Evolutionary conservation across 2,329 filamentous ascomycete species (phyloP), one percentile per base, ranked within the genome.

Genomic region (Ophiocordyceps polyrhachis-furcata): DNA sequence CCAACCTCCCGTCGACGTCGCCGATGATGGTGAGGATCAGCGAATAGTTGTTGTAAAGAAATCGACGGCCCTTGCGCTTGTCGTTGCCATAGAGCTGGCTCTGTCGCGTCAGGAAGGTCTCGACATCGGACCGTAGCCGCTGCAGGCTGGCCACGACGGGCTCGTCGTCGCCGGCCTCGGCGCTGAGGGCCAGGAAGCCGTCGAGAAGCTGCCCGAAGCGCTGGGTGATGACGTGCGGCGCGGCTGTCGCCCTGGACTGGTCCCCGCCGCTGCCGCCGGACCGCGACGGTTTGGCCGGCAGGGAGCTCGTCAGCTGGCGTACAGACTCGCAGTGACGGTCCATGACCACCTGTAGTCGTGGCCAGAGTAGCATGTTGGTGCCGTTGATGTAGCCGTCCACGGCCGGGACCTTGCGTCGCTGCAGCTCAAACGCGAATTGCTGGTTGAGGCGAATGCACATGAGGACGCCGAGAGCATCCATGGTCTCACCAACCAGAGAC

Each of bases 351-450:
- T 98, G 93, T 55, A 98, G 83, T 23, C 89, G 81, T 8, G 91
- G 91, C 91, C 91, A 98, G 6, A 98, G 74, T 3, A 91, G 75
- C 86, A 98, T 98, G 56, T 83, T 88, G 5, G 86, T 93, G 41
- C 79, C 88, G 59, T 98, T 98, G 58, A 95, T 81, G 58, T 98
- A 98, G 37, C 77, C 73, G 56, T 98, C 91, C 2, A 85, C 79
- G 5, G 86, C 81, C 0, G 91, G 91, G 1, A 96, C 78, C 57
- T 93, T 89, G 45, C 89, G 79, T 12, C 89, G 76, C 61, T 98
- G 91, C 31, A 96, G 71, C 61, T 93, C 85, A 58, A 98, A 98
- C 15, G 91, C 88, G 47, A 89, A 81, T 52, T 91, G 85, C 57
- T 96, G 91, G 53, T 93, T 98, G 15, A 98, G 65, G 6, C 91